Conservation (phyloP, 768 basidiomycete species). For the Tulasnella sp. region DNA sequence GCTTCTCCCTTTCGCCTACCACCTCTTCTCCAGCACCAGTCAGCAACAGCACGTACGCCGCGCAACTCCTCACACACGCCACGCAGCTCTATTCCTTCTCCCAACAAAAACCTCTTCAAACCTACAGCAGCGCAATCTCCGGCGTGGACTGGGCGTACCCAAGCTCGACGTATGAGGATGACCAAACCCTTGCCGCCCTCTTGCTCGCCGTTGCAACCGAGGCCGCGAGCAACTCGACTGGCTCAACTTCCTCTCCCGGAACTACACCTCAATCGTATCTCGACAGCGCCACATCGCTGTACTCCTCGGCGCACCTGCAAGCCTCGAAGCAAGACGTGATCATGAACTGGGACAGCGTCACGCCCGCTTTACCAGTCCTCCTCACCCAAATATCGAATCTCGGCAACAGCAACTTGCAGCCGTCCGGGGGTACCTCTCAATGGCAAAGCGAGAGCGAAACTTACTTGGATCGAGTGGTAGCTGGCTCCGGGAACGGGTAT, state of each 20-base stretch:
- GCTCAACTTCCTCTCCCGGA: background rate
- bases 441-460: conserved; percentile 64
- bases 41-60: conserved; percentile 59
- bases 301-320: conserved; percentile 39
- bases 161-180: conserved; percentile 62
- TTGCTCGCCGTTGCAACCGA: conserved; percentile 64
- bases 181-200: conserved; percentile 62
- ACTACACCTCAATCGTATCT: conserved; percentile 1
- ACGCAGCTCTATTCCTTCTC: conserved; percentile 66
- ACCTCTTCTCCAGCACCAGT: conserved; percentile 46
- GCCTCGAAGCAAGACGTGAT: conserved; percentile 49
- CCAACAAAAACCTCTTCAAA: conserved; percentile 46
- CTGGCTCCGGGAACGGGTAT: conserved; percentile 40
- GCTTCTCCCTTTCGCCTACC: conserved; percentile 37
- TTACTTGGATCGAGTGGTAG: conserved; percentile 64
- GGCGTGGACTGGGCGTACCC: conserved; percentile 47
- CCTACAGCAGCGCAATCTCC: conserved; percentile 63
- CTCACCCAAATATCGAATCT: conserved; percentile 59
- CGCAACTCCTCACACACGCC: conserved; percentile 60
- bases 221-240: background rate
- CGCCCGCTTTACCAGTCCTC: conserved; percentile 61
- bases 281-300: conserved; percentile 7
- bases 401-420: background rate
- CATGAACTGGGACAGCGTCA: conserved; percentile 86
- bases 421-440: conserved; percentile 37